Evolutionary conservation across 2,329 filamentous ascomycete genomes (phyloP).

Genomic region (Penicillium sp.): DNA sequence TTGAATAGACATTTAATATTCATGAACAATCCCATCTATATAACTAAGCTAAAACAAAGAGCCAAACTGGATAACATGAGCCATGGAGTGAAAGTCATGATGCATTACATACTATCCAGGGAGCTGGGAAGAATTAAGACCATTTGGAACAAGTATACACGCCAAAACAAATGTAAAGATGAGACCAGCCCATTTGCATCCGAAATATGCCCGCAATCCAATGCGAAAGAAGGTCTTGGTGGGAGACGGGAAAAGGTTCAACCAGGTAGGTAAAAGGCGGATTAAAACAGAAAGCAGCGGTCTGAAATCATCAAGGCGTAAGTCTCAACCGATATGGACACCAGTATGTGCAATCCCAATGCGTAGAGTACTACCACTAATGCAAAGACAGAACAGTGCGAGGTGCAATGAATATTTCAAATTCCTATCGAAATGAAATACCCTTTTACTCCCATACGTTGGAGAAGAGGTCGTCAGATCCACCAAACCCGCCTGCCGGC

Average conservation of each 20-base stretch:
- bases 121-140: neutral
- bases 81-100: neutral
- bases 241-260: neutral
- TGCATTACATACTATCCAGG: neutral
- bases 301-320: neutral
- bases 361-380: slow-evolving; percentile 12
- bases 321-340: slow-evolving; percentile 2
- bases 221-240: slow-evolving; percentile 3
- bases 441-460: slow-evolving; percentile 81
- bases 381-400: slow-evolving; percentile 4
- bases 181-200: slow-evolving; percentile 19
- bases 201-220: slow-evolving; percentile 8
- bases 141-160: slow-evolving; percentile 5
- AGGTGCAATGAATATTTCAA: slow-evolving; percentile 1
- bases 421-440: slow-evolving; percentile 23
- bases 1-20: neutral
- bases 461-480: slow-evolving; percentile 80
- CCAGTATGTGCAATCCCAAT: slow-evolving; percentile 17
- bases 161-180: slow-evolving; percentile 8
- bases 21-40: neutral
- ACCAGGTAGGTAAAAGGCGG: neutral
- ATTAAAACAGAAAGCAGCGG: neutral
- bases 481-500: slow-evolving; percentile 62
- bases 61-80: neutral
- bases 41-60: neutral